Percentiles rank a stretch among this genome's conserved stretches.
Evolutionary conservation across 345 rosid genomes (phyloP).

Genomic region (Gossypium mustelinum): DNA sequence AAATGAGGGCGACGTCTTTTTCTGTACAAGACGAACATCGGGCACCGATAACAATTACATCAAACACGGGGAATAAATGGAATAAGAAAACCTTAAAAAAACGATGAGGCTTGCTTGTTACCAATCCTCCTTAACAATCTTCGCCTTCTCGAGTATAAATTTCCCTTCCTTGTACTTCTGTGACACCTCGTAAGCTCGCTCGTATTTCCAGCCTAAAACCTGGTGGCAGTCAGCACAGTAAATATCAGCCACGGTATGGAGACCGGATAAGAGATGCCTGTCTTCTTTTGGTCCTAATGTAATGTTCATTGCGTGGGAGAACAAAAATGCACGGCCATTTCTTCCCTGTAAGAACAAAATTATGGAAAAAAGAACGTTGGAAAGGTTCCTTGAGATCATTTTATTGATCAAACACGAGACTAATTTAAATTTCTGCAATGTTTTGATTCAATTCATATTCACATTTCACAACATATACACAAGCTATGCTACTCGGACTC

Average conservation of each 20-base stretch:
- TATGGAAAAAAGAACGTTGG: background rate
- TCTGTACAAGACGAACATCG: slow-evolving; percentile 25
- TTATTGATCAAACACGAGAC: slow-evolving; percentile 14
- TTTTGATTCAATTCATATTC: background rate
- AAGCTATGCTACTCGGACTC: background rate
- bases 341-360: slow-evolving; percentile 57
- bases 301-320: slow-evolving; percentile 82
- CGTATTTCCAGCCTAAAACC: slow-evolving; percentile 85
- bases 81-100: background rate
- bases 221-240: slow-evolving; percentile 63
- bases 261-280: slow-evolving; percentile 66
- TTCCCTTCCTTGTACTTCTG: slow-evolving; percentile 92
- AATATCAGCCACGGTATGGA: slow-evolving; percentile 82
- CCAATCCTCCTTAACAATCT: slow-evolving; percentile 74
- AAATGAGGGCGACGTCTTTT: slow-evolving; percentile 4
- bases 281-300: slow-evolving; percentile 68
- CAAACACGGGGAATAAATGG: slow-evolving; percentile 9
- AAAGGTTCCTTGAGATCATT: slow-evolving; percentile 10
- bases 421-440: background rate
- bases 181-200: slow-evolving; percentile 61
- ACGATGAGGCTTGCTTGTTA: slow-evolving; percentile 22
- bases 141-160: slow-evolving; percentile 73
- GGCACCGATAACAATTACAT: slow-evolving; percentile 13
- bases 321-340: slow-evolving; percentile 79
- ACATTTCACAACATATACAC: background rate